A percentile compares a stretch with the other conserved stretches of the same genome.
phyloP scores from a whole-genome alignment of 257 asterid genomes.

The Petrea volubilis region DNA sequence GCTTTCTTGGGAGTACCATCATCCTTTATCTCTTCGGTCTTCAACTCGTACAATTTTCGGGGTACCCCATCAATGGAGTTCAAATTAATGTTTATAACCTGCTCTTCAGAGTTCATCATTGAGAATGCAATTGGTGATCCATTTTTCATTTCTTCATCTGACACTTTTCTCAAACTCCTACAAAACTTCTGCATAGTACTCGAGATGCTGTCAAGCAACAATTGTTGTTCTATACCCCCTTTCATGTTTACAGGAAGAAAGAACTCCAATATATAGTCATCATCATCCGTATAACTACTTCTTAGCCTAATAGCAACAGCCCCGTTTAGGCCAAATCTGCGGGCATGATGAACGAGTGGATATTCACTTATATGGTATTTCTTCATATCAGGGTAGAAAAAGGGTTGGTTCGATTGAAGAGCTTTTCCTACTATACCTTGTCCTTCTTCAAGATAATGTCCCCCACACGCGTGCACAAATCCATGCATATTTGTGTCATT shows the following conservation, averaged over 20 bases:
- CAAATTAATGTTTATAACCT: conserved; percentile 21
- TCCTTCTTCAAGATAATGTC: conserved; percentile 67
- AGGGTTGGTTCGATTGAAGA: conserved; percentile 62
- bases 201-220: conserved; percentile 54
- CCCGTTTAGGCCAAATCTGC: conserved; percentile 61
- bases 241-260: conserved; percentile 60
- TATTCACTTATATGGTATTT: conserved; percentile 65
- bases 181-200: conserved; percentile 57
- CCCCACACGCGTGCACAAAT: conserved; percentile 61
- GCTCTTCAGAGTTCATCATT: conserved; percentile 24
- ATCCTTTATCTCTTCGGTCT: conserved; percentile 25
- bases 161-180: conserved; percentile 55
- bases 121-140: conserved; percentile 24
- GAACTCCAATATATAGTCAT: conserved; percentile 74
- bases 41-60: conserved; percentile 23
- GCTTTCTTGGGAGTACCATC: conserved; percentile 15
- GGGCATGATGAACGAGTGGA: conserved; percentile 87
- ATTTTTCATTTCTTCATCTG: conserved; percentile 42
- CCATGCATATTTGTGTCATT: conserved; percentile 51
- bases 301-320: conserved; percentile 72
- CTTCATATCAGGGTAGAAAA: conserved; percentile 59
- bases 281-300: conserved; percentile 49
- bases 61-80: conserved; percentile 15
- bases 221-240: conserved; percentile 53
- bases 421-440: conserved; percentile 82